These are phyloP conservation scores for Catharanthus roseus DNA, from an alignment of 257 asterid genomes.

Conservation along the genomic window DNA sequence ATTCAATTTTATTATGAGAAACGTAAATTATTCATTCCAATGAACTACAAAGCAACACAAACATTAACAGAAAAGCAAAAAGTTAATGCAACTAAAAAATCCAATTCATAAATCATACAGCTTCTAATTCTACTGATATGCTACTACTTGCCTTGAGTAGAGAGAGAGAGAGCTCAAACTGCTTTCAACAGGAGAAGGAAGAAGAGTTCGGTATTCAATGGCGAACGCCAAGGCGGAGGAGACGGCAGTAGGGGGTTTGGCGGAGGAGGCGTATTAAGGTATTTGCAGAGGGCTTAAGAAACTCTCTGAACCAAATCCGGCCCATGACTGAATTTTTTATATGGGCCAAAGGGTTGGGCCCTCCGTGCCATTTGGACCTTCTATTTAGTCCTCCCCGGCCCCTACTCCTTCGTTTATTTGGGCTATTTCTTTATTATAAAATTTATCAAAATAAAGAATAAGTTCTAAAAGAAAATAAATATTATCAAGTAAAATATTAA, in stretches of 20 bases:
- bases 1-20: not conserved
- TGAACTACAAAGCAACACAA: not conserved
- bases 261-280: too few relatives aligned
- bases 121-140: not conserved
- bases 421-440: too few relatives aligned
- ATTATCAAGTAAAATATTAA: too few relatives aligned
- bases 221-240: not conserved
- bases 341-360: too few relatives aligned
- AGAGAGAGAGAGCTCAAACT: not conserved
- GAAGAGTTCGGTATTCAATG: not conserved
- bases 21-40: not conserved
- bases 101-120: not conserved
- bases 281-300: not conserved
- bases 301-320: too few relatives aligned
- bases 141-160: not conserved
- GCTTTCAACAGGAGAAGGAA: not conserved
- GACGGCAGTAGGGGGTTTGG: not conserved
- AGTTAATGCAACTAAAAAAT: not conserved
- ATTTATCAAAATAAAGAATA: too few relatives aligned
- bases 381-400: not conserved
- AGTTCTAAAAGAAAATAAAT: too few relatives aligned
- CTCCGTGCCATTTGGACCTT: not conserved
- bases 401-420: too few relatives aligned
- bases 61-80: not conserved
- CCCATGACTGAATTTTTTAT: too few relatives aligned